Conservation (phyloP, 352 stramenopile genomes). For the Phytopythium mirpurense region DNA sequence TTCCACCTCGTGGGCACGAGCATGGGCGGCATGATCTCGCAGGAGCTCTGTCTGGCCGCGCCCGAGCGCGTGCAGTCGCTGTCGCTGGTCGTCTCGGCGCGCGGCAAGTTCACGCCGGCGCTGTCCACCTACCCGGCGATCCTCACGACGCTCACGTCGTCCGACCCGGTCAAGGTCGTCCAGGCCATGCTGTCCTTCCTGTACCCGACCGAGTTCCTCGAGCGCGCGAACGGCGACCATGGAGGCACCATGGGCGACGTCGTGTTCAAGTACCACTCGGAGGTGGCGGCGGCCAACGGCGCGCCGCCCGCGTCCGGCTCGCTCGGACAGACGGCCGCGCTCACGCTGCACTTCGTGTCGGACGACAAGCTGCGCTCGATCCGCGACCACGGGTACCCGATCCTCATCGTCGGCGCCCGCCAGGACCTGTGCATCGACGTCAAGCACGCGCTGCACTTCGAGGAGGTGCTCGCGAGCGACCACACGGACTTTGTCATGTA, state of each 20-base stretch:
- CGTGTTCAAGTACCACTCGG: constrained; percentile 36
- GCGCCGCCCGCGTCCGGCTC: constrained; percentile 13
- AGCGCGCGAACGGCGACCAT: constrained; percentile 22
- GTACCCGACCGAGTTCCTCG: constrained; percentile 42
- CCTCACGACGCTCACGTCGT: constrained; percentile 34
- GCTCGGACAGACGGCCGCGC: constrained; percentile 25
- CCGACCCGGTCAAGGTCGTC: constrained; percentile 27
- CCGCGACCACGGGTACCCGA: constrained; percentile 30
- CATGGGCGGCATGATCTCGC: constrained; percentile 72
- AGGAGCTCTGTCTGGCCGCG: constrained; percentile 40
- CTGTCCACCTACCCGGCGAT: constrained; percentile 20
- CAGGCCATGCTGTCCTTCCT: constrained; percentile 45
- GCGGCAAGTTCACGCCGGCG: constrained; percentile 34
- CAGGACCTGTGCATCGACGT: constrained; percentile 30
- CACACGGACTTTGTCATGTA: constrained; percentile 37
- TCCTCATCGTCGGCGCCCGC: constrained; percentile 32
- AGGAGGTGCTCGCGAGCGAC: constrained; percentile 24
- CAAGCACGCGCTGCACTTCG: constrained; percentile 27
- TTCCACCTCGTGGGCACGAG: constrained; percentile 53
- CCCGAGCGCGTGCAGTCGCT: constrained; percentile 51
- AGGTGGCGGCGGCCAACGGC: constrained; percentile 17
- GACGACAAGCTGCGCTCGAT: constrained; percentile 36
- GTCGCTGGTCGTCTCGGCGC: constrained; percentile 56
- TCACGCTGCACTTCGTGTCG: constrained; percentile 24
- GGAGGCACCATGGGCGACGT: constrained; percentile 31